Base-by-base conservation (phyloP, 164 flowering plant genomes). In the Magnolia sinica region DNA sequence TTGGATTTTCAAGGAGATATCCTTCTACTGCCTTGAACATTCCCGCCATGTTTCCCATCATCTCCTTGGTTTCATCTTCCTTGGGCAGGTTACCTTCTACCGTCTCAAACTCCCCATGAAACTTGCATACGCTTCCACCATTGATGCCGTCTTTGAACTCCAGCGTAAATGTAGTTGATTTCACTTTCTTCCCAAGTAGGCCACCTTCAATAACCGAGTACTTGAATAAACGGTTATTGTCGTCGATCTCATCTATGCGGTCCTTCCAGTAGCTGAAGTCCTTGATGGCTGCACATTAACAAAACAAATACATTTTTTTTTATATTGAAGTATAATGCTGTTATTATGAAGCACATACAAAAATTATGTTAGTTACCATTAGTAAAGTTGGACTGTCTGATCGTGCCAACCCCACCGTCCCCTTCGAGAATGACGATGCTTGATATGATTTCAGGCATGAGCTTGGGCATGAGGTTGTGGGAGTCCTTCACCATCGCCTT, bases 191-290 rank as follows among this genome's bases (percentile, higher is more conserved):
- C 49, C 77, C 77, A 0, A 75, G 7, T 3, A 66, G 71, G 6
- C 72, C 71, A 3, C 77, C 77, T 2, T 75, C 77, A 2, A 75
- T 50, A 18, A 75, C 37, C 1, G 77, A 50, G 64, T 50, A 75
- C 8, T 24, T 67, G 8, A 66, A 22, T n/a, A 67, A 29, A 14
- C 3, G 55, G 7, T 67, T 67, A 8, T 75, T 63, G 11, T 66
- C 49, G 20, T 75, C 77, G 6, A 75, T 50, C 16, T 37, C 64
- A 27, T 66, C 77, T 6, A 68, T 50, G 9, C 64, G 63, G 13
- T 65, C 58, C 72, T 66, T 75, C 77, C 49, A 66, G 16, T 75
- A 67, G 63, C n/a, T 50, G 64, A 64, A 68, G 49, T 50, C 50
- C 52, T 31, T 11, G 51, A 5, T 19, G 4, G 1, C 73, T 70